Percentiles rank a stretch among this genome's conserved stretches.
Conservation (phyloP, 257 asterid genomes). For the Nicotiana attenuata region DNA sequence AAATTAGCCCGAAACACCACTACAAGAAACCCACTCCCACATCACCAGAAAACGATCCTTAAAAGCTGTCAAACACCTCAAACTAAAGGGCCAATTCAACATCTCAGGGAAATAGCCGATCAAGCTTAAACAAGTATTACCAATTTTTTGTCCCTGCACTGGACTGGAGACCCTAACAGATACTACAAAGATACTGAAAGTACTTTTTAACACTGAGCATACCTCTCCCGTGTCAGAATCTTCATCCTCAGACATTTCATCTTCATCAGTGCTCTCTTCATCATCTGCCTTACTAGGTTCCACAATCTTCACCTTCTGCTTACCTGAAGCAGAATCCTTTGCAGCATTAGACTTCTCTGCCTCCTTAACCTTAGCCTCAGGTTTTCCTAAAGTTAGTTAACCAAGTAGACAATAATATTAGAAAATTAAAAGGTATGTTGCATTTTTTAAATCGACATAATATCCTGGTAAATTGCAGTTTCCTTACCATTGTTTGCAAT, state of each 20-base stretch:
- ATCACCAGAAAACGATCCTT: neutral
- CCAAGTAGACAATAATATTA: neutral
- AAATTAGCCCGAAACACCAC: neutral
- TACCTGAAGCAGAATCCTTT: neutral
- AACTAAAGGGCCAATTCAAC: neutral
- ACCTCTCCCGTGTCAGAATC: neutral
- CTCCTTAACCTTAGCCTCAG: slow-evolving; percentile 41
- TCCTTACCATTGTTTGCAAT: slow-evolving; percentile 43
- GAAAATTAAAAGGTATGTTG: neutral
- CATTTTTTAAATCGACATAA: neutral
- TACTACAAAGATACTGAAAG: neutral
- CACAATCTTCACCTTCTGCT: slow-evolving; percentile 46
- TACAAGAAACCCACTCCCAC: neutral
- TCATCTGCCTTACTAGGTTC: slow-evolving; percentile 31
- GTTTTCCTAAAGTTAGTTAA: slow-evolving; percentile 29
- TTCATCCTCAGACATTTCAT: slow-evolving; percentile 25
- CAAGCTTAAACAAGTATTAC: neutral
- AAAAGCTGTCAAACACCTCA: neutral
- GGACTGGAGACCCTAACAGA: neutral
- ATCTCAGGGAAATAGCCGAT: neutral
- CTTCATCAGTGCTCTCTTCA: slow-evolving; percentile 10
- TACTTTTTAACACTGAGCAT: neutral
- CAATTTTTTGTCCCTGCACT: neutral
- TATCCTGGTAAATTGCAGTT: neutral
- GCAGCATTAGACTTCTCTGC: neutral